A percentile compares a stretch with the other conserved stretches of the same genome.
Conservation (phyloP, 495 filamentous ascomycete genomes). For the Daldinia bambusicola region DNA sequence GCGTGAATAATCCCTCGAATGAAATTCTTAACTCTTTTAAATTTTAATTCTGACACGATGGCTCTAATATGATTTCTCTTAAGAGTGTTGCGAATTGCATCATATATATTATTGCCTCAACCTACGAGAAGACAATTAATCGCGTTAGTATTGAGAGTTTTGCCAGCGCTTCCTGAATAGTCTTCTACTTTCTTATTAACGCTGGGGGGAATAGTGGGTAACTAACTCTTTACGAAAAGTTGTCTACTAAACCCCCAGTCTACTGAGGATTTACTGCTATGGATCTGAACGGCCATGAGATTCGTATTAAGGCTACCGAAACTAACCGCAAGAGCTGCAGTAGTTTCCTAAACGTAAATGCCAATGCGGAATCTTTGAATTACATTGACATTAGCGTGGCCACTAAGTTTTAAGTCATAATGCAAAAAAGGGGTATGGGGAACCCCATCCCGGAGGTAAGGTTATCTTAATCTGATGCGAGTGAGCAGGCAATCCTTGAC, state of each 20-base stretch:
- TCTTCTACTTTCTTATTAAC: not conserved
- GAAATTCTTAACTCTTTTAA: no score
- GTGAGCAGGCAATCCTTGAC: not conserved
- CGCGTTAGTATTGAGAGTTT: not conserved
- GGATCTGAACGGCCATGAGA: not conserved
- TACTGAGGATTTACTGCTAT: not conserved
- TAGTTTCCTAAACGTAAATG: not conserved
- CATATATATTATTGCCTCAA: not conserved
- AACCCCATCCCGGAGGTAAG: not conserved
- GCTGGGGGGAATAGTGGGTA: not conserved
- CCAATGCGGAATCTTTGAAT: not conserved
- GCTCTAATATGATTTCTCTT: no score
- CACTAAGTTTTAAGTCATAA: not conserved
- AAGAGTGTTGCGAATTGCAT: no score
- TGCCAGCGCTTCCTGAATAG: not conserved
- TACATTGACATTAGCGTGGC: not conserved
- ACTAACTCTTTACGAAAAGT: not conserved
- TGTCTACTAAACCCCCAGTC: not conserved
- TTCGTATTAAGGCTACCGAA: not conserved
- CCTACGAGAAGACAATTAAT: not conserved
- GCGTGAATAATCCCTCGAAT: no score
- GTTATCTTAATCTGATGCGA: not conserved
- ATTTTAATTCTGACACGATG: no score
- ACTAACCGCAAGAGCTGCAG: not conserved
- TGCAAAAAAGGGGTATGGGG: slow-evolving; percentile 1